Evolutionary conservation across 2,329 filamentous ascomycete genomes (phyloP).

Genomic region (Penicillium italicum): DNA sequence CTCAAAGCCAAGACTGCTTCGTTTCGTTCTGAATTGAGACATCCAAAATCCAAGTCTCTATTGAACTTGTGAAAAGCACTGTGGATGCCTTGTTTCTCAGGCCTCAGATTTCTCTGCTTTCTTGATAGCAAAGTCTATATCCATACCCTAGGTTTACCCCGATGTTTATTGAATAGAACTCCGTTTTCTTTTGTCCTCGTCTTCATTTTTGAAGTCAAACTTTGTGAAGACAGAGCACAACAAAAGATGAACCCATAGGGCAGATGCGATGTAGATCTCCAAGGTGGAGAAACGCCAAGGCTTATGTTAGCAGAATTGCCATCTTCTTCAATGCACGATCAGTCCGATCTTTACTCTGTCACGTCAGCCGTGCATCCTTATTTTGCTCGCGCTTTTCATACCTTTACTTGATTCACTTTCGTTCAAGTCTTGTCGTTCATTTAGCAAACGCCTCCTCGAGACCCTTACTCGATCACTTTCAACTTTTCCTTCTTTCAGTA

Average conservation of each 20-base stretch:
- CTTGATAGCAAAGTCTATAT: not conserved
- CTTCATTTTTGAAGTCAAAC: not conserved
- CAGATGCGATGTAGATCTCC: not conserved
- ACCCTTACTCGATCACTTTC: not conserved
- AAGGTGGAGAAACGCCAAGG: conserved; percentile 20
- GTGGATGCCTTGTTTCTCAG: not conserved
- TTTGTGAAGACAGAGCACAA: not conserved
- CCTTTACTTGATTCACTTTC: not conserved
- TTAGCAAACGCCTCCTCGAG: not conserved
- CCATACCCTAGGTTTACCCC: not conserved
- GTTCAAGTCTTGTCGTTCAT: not conserved
- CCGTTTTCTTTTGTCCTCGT: not conserved
- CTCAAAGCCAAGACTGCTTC: no score
- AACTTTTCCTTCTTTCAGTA: not conserved
- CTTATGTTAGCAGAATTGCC: conserved; percentile 22
- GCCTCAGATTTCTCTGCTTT: not conserved
- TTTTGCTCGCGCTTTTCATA: conserved; percentile 4
- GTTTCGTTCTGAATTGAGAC: no score
- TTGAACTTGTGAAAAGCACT: not conserved
- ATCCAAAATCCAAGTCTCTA: no score
- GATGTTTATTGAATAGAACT: no score
- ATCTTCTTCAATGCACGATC: conserved; percentile 15
- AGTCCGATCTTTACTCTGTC: conserved; percentile 14
- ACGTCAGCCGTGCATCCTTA: conserved; percentile 8
- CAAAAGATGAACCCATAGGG: no score